Evolutionary conservation across 2,329 filamentous ascomycete genomes (phyloP), one percentile per base, ranked within the genome.

Genomic region (Colletotrichum theobromicola): DNA sequence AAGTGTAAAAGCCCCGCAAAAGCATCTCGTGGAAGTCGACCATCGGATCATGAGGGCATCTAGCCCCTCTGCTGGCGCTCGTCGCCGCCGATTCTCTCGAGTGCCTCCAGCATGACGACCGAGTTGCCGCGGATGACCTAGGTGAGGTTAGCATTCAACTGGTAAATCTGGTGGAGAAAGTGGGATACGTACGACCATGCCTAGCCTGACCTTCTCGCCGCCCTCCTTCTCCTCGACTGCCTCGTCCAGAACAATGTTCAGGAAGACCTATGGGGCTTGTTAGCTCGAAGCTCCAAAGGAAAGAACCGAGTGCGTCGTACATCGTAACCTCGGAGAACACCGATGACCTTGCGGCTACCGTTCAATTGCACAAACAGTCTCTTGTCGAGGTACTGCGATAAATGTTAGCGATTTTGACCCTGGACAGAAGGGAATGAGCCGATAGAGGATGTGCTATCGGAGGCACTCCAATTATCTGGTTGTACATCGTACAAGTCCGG

Each of bases 241-340:
- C 80, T 99, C 97, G 84, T 99, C 97, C 28, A 99, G 91, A 57
- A 99, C 97, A 82, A 99, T 95, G 87, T 99, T 99, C 82, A 99
- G 89, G 87, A 98, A 99, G 76, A 98, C 96, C 96, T 98, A 78
- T 5, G 7, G 12, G 9, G n/a, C 5, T n/a, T 7, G 61, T 80
- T 66, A 84, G 80, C 77, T 16, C 64, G 5, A 28, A 18, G 9
- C 26, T n/a, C 28, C 16, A 24, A 15, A 21, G 5, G 53, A 42
- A 5, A 21, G 1, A 50, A 26, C n/a, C 32, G 18, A 18, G 34
- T 21, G 9, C 18, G 62, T 81, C 93, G 78, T 87, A 98, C 97
- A 92, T 99, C 97, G 85, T 98, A 99, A 75, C 97, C 97, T 78
- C 97, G 93, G 73, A 99, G 90, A 66, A 98, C 91, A 70, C 97